Base-by-base conservation (phyloP, 2,329 filamentous ascomycete genomes). In the Paecilomyces formosus region DNA sequence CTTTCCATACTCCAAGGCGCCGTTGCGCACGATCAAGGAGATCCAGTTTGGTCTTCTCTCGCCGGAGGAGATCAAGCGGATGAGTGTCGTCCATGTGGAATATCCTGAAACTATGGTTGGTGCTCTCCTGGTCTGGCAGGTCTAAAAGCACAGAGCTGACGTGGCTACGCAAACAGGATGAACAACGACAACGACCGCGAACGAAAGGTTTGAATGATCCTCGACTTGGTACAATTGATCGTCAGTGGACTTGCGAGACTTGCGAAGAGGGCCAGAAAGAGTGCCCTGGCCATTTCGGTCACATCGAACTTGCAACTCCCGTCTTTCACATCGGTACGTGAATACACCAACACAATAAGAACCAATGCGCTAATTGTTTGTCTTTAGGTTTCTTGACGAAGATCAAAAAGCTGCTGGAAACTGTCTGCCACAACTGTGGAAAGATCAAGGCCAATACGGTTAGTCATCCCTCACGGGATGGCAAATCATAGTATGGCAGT, bases 371-470 rank as follows among this genome's bases (percentile, higher is more conserved):
- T 76, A 62, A 74, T 64, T n/a, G 55, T 52, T 21, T 58, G 22
- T 53, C 49, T 68, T 79, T 82, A 81, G 94, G 94, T 70, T 99
- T 97, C 78, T 89, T 99, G 79, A 95, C 90, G 76, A 97, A 97
- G 81, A 92, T 96, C 78, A 99, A 99, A 83, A 99, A 97, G 82
- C 86, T 99, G 69, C 82, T 99, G 76, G 95, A 99, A 83, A 94
- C 92, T 68, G 92, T 99, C 76, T 99, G 95, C 84, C 92, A 96
- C 80, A 97, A 95, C 77, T 99, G 95, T 83, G 93, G 92, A 79
- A 96, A 94, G 82, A 90, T 97, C 73, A 85, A 96, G 82, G 88
- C 92, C 79, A 92, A 97, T 85, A 90, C 91, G 88, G 93, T 97
- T 88, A 91, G 93, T 95, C 81, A 82, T 81, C 80, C 81, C 81